These are phyloP conservation scores for Flaveria robusta DNA, from an alignment of 129 eudicot genomes.

Conservation along the genomic window DNA sequence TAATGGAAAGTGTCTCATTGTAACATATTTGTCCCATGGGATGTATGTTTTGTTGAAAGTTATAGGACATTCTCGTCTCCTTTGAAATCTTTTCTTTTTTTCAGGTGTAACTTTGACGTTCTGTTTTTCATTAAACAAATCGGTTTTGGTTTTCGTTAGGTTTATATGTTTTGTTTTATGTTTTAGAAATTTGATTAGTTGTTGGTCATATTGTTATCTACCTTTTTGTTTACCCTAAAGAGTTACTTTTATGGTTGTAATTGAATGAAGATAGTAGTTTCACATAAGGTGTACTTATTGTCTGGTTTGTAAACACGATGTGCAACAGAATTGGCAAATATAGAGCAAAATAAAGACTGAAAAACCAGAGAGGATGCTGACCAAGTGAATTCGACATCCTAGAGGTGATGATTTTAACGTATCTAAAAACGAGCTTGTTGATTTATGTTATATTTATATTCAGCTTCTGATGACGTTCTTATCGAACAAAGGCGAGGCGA, in stretches of 20 bases:
- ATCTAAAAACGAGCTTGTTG: no score
- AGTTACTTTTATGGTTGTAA: neutral
- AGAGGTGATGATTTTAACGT: no score
- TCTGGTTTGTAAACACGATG: no score
- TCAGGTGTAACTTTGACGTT: neutral
- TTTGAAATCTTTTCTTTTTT: neutral
- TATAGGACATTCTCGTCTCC: neutral
- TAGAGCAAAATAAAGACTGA: neutral
- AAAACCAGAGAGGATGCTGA: neutral
- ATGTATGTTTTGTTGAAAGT: neutral
- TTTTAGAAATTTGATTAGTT: neutral
- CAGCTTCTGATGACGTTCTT: no score
- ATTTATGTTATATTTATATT: no score
- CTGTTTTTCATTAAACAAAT: neutral
- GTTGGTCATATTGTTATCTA: neutral
- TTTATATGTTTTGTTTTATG: neutral
- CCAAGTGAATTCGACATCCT: neutral
- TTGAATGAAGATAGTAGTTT: no score
- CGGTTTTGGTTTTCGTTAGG: neutral
- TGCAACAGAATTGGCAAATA: neutral
- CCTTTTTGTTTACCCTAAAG: neutral
- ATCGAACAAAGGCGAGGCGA: no score
- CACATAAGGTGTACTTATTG: no score
- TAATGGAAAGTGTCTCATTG: constrained; percentile 14
- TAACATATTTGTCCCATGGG: constrained; percentile 19